phyloP scores from a whole-genome alignment of 2,329 filamentous ascomycete genomes.

The Trichophyton rubrum region DNA sequence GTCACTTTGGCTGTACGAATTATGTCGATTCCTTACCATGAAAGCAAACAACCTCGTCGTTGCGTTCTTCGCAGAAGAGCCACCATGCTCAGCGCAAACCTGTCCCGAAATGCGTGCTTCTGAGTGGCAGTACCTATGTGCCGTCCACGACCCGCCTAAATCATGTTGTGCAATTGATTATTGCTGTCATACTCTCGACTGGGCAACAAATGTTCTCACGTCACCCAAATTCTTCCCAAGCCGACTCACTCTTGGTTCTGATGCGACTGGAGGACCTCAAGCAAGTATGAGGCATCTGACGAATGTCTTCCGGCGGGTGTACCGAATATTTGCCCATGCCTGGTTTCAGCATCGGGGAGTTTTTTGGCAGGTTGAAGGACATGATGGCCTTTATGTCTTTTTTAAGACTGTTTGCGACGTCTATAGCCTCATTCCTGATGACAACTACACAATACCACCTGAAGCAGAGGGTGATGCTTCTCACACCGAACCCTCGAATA shows the following conservation, averaged over 20 bases:
- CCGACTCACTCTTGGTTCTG: conserved; percentile 50
- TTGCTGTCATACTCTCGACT: conserved; percentile 96
- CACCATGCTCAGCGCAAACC: conserved; percentile 75
- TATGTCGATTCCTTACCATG: conserved; percentile 88
- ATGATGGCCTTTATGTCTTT: conserved; percentile 86
- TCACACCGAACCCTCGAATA: not conserved
- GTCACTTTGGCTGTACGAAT: conserved; percentile 92
- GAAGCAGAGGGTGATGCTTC: conserved; percentile 64
- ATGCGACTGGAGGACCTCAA: conserved; percentile 30
- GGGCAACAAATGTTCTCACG: conserved; percentile 88
- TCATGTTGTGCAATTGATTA: conserved; percentile 98
- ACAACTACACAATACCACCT: conserved; percentile 89
- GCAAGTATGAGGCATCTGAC: conserved; percentile 56
- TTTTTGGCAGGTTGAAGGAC: conserved; percentile 85
- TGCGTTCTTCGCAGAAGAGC: conserved; percentile 80
- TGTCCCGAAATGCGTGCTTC: conserved; percentile 98
- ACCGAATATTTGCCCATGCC: conserved; percentile 94
- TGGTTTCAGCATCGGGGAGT: conserved; percentile 96
- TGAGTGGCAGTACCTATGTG: conserved; percentile 98
- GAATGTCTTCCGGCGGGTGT: conserved; percentile 87
- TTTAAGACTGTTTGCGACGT: conserved; percentile 96
- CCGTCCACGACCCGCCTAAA: conserved; percentile 92
- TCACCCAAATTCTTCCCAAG: conserved; percentile 93
- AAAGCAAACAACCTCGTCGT: conserved; percentile 89
- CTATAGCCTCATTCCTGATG: conserved; percentile 76